Evolutionary conservation across 371 early-diverging fungal species (phyloP).

Genomic region (Lichtheimia ramosa): DNA sequence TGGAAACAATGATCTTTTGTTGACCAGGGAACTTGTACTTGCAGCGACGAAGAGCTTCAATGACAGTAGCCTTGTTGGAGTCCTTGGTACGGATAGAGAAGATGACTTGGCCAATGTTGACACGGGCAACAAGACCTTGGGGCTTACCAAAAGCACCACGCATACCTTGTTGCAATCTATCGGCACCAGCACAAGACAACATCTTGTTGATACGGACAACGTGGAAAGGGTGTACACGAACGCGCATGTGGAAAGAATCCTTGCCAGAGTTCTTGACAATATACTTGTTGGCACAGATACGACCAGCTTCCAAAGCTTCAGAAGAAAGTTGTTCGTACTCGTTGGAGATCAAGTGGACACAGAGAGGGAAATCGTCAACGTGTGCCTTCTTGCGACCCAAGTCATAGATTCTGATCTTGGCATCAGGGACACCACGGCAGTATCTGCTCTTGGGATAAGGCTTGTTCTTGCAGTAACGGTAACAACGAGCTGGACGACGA

Average conservation of each 20-base stretch:
- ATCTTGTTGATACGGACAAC: conserved; percentile 99
- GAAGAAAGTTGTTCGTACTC: conserved; percentile 99
- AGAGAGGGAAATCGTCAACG: conserved; percentile 98
- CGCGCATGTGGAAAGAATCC: conserved; percentile 99
- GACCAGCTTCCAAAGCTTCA: conserved; percentile 99
- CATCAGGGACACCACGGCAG: conserved; percentile 99
- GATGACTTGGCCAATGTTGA: conserved; percentile 98
- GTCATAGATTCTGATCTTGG: conserved; percentile 99
- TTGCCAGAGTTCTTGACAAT: conserved; percentile 98
- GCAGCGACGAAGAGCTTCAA: conserved; percentile 97
- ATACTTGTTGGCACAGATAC: conserved; percentile 99
- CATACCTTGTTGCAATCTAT: conserved; percentile 99
- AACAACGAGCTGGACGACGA: conserved; percentile 99
- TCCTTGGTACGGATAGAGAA: conserved; percentile 99
- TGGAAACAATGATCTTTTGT: conserved; percentile 98
- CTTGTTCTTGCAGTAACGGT: conserved; percentile 99
- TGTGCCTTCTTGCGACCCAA: conserved; percentile 99
- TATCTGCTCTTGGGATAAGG: conserved; percentile 99
- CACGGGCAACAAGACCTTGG: conserved; percentile 98
- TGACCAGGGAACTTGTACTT: conserved; percentile 99
- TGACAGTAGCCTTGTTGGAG: conserved; percentile 90
- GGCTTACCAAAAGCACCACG: conserved; percentile 99
- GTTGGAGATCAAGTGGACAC: conserved; percentile 97
- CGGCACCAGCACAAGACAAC: conserved; percentile 99
- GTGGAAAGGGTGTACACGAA: conserved; percentile 99